Conservation (phyloP, 1,284 basidiomycete genomes). For the Ustilago crameri region DNA sequence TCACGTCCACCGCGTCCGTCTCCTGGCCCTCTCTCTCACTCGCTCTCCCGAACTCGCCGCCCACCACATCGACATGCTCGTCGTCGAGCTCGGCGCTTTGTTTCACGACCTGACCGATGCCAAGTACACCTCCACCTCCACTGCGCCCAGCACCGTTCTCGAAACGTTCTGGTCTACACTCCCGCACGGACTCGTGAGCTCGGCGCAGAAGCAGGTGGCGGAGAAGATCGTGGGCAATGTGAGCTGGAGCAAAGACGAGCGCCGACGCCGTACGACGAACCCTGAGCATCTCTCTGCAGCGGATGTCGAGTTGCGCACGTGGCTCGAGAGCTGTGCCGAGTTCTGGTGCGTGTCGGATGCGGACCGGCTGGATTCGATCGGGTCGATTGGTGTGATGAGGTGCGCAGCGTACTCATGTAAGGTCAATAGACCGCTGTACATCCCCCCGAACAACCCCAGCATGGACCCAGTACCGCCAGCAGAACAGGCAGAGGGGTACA, state of each 20-base stretch:
- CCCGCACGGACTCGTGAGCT: neutral
- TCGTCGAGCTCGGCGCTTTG: constrained; percentile 79
- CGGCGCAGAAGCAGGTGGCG: constrained; percentile 49
- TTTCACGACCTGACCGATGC: constrained; percentile 89
- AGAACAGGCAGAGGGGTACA: constrained; percentile 66
- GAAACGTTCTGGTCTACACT: constrained; percentile 21
- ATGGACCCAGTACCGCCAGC: constrained; percentile 44
- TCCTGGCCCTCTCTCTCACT: constrained; percentile 79
- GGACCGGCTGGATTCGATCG: constrained; percentile 89
- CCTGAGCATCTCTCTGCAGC: neutral
- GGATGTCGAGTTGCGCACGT: constrained; percentile 68
- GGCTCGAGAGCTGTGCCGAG: constrained; percentile 82
- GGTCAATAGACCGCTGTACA: constrained; percentile 77
- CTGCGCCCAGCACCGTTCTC: constrained; percentile 10
- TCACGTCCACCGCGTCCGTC: constrained; percentile 86
- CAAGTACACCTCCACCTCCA: constrained; percentile 74
- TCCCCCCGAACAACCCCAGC: constrained; percentile 59
- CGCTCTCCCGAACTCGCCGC: constrained; percentile 66
- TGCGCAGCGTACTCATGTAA: constrained; percentile 83
- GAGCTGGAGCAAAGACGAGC: constrained; percentile 84
- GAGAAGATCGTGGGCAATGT: constrained; percentile 80
- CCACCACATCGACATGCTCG: constrained; percentile 73
- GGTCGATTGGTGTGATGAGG: constrained; percentile 86
- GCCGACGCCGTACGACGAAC: constrained; percentile 1
- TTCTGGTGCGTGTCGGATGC: constrained; percentile 92